Evolutionary conservation across 2,329 filamentous ascomycete species (phyloP).

Genomic region (Phialophora expanda): DNA sequence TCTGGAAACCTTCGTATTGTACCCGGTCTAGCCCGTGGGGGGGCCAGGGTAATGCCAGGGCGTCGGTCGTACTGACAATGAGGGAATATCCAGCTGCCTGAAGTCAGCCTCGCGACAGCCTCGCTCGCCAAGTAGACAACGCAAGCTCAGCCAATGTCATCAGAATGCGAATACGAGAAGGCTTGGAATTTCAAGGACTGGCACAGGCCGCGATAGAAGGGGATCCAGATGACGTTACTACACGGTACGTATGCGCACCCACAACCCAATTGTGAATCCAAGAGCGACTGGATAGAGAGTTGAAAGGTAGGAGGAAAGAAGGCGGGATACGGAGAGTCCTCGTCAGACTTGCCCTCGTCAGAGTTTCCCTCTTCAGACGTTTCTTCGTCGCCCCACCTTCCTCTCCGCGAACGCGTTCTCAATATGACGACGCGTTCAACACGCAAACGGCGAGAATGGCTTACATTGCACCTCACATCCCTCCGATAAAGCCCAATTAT

Average conservation of each 20-base stretch:
- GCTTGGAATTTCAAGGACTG: background rate
- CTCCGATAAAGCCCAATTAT: background rate
- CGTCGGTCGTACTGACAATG: background rate
- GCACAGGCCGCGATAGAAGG: background rate
- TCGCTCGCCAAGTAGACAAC: conserved; percentile 7
- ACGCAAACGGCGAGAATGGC: background rate
- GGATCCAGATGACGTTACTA: background rate
- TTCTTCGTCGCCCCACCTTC: background rate
- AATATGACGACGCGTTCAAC: background rate
- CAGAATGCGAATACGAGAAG: conserved; percentile 26
- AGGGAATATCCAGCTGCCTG: conserved; percentile 2
- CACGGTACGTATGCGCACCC: background rate
- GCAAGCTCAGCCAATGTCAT: background rate
- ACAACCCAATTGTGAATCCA: background rate
- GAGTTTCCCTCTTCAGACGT: no score
- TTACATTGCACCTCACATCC: no score
- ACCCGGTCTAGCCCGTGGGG: background rate
- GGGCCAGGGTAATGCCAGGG: background rate
- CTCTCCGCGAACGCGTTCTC: background rate
- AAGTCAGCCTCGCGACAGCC: conserved; percentile 25
- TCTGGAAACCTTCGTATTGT: background rate
- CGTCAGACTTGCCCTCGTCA: background rate
- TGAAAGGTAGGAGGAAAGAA: background rate
- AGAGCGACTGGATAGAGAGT: background rate
- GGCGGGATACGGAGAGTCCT: background rate